phyloP scores from a whole-genome alignment of 495 filamentous ascomycete species.

The Chaetomium tenue region DNA sequence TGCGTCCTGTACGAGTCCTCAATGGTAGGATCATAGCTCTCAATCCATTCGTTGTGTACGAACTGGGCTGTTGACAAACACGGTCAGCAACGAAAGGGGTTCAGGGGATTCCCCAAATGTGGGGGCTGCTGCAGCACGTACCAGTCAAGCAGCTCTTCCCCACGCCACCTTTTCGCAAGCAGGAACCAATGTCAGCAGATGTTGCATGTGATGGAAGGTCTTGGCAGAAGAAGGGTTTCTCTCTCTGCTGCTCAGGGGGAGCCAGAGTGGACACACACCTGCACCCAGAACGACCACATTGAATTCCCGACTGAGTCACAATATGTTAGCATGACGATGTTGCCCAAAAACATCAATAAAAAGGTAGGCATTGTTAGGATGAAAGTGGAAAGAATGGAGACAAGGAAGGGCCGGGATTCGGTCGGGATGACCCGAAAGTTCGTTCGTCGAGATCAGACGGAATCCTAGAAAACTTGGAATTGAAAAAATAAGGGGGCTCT shows the following conservation, averaged over 20 bases:
- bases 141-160: constrained; percentile 98
- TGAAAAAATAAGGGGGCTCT: constrained; percentile 8
- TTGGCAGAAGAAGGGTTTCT: constrained; percentile 18
- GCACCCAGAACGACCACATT: constrained; percentile 40
- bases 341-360: background rate
- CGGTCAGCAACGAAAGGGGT: constrained; percentile 21
- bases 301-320: constrained; percentile 33
- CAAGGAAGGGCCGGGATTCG: background rate
- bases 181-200: constrained; percentile 32
- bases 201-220: constrained; percentile 32
- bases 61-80: constrained; percentile 74
- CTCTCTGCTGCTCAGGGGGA: background rate
- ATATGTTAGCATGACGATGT: constrained; percentile 17
- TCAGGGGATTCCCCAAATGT: constrained; percentile 11
- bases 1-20: constrained; percentile 96
- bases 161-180: constrained; percentile 74
- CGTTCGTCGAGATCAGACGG: background rate
- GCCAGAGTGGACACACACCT: constrained; percentile 31
- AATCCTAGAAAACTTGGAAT: background rate
- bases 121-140: constrained; percentile 46
- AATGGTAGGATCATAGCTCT: constrained; percentile 97
- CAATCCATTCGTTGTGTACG: constrained; percentile 98
- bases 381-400: background rate
- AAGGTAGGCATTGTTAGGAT: background rate
- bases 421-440: no score